Evolutionary conservation across 345 rosid species (phyloP).

Genomic region (Conringia planisiliqua): DNA sequence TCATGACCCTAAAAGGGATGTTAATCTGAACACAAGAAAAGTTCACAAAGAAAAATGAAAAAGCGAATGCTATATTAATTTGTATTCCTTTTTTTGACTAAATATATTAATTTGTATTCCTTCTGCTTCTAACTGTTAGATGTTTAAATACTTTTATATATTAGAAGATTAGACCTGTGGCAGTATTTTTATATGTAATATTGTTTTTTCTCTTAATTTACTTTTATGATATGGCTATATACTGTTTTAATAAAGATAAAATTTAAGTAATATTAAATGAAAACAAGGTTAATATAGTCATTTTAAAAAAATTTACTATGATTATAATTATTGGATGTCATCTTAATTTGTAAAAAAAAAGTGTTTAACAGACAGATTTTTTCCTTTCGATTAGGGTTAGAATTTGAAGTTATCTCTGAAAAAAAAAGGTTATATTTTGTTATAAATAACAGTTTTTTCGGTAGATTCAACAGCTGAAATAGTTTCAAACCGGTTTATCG

Average conservation of each 20-base stretch:
- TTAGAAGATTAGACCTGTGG: not conserved
- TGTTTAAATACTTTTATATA: not conserved
- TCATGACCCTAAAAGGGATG: slow-evolving; percentile 9
- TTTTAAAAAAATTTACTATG: too few relatives aligned
- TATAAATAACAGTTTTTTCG: not conserved
- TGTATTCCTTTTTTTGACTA: too few relatives aligned
- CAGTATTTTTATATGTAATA: not conserved
- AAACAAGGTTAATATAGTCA: too few relatives aligned
- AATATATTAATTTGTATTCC: too few relatives aligned
- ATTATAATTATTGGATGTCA: not conserved
- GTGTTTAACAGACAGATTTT: too few relatives aligned
- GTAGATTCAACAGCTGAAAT: not conserved
- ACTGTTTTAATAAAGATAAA: not conserved
- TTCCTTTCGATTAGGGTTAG: not conserved
- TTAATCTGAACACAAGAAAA: slow-evolving; percentile 5
- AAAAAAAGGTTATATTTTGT: not conserved
- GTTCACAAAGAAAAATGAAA: not conserved
- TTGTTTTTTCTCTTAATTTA: not conserved
- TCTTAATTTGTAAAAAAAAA: not conserved
- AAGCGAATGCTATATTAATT: not conserved
- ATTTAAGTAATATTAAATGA: not conserved
- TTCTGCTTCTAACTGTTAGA: not conserved
- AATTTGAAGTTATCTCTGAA: not conserved
- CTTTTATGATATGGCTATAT: not conserved
- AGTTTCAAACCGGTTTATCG: not conserved